Conservation (phyloP, 2,329 filamentous ascomycete species). For the Aspergillus ustus region DNA sequence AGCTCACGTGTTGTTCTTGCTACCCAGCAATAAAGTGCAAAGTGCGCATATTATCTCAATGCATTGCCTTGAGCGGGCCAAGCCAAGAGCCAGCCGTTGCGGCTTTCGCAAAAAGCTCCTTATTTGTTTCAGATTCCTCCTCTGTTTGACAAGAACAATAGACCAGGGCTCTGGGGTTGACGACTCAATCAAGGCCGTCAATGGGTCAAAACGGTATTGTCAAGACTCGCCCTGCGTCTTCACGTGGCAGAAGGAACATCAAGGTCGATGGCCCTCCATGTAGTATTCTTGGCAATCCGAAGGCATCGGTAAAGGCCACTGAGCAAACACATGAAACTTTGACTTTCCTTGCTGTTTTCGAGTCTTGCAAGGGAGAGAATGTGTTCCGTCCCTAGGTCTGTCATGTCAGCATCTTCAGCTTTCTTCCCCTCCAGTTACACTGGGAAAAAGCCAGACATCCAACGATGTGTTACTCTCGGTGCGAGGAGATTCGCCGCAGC, state of each 20-base stretch:
- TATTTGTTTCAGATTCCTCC: background rate
- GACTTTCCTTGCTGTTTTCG: background rate
- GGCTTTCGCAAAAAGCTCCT: background rate
- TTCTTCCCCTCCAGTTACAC: constrained; percentile 11
- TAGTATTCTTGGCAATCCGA: background rate
- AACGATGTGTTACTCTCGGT: constrained; percentile 41
- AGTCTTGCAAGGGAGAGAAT: background rate
- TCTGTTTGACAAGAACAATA: background rate
- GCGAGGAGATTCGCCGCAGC: background rate
- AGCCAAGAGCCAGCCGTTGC: background rate
- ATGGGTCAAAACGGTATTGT: background rate
- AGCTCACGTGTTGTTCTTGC: background rate
- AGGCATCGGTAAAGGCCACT: background rate
- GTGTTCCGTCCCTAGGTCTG: background rate
- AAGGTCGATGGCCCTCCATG: background rate
- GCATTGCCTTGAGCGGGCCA: background rate
- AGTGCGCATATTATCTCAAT: background rate
- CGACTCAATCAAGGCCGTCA: background rate
- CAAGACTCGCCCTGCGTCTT: background rate
- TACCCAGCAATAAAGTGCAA: background rate
- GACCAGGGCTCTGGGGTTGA: background rate
- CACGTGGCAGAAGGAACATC: background rate
- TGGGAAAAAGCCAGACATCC: constrained; percentile 47
- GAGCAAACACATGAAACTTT: background rate
- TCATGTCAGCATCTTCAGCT: background rate